Base-by-base conservation (phyloP, 495 filamentous ascomycete species). In the Aspergillus sclerotioniger region DNA sequence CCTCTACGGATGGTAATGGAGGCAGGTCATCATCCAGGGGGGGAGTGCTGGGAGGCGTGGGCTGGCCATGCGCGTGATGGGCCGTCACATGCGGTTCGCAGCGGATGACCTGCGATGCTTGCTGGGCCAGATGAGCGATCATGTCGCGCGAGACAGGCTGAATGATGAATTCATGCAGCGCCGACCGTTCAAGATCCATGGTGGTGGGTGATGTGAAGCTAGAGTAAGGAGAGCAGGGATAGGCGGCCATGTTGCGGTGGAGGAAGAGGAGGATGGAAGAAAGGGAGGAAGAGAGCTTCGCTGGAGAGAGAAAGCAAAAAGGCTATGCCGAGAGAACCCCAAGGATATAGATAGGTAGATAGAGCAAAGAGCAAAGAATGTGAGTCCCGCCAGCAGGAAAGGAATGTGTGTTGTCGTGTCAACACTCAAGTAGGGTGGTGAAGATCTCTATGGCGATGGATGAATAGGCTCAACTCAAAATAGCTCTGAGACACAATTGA, bases 101-200 rank as follows among this genome's bases (percentile, higher is more conserved):
- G 53, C 90, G 87, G 69, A 98, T 98, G 68, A 98, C 94, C 65
- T 84, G 82, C 49, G 81, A 80, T 28, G 94, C 93, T 65, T 92
- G 92, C 46, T 81, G 71, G 43, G 94, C 90, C 58, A 98, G 81
- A 73, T 96, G 89, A 29, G 76, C 69, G 61, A 98, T 86, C 95
- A 98, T 98, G 39, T 88, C 84, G 53, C 81, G 77, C 62, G 85
- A 87, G 54, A 98, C 93, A 10, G 88, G 88, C 61, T 83, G 79
- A 62, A 88, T 87, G 70, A 98, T 83, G 71, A 98, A 98, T 60
- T 91, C 82, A 45, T 96, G 90, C 61, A 98, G 85, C 32, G 94
- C 94, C 56, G 84, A 84, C 69, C 89, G 84, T 76, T 95, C 92
- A 76, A 84, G 56, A 33, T 67, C 56, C 58, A 68, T 71, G 39